Base-by-base conservation (phyloP, 1,284 basidiomycete species). In the Agaricales sp. region DNA sequence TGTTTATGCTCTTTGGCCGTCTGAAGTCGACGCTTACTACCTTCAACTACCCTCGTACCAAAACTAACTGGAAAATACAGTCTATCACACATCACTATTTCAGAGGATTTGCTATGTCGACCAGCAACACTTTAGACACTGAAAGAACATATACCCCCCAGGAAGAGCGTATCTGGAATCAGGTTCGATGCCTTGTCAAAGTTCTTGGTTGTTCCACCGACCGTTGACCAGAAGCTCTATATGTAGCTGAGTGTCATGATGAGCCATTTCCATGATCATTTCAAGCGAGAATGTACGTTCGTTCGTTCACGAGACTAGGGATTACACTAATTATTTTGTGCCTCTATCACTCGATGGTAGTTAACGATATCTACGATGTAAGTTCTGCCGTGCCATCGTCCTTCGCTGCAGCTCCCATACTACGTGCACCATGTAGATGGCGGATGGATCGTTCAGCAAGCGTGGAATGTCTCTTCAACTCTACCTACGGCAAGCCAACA, bases 381-480 rank as follows among this genome's bases (percentile, higher is more conserved):
- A n/a, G 39, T 41, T 4, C 26, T 30, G 26, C 26, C 26, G 6
- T 30, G n/a, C n/a, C n/a, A n/a, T n/a, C n/a, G n/a, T 35, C 30
- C 30, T n/a, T 35, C 30, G 30, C n/a, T n/a, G n/a, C n/a, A n/a
- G n/a, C n/a, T n/a, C n/a, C n/a, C n/a, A n/a, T n/a, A n/a, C n/a
- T n/a, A n/a, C n/a, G n/a, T n/a, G n/a, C n/a, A n/a, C 18, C 22
- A 16, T 22, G 14, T 43, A 75, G 72, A 63, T 72, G 16, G 70
- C 74, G 11, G 74, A 77, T 55, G 75, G 75, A 12, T 68, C 72
- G 1, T 80, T 74, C 60, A 64, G 64, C 24, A 63, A 66, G 47
- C 62, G 63, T 37, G 74, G 75, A 16, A 62, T 75, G 59, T 67
- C 63, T 0, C 63, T 81, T 2, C 49, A 59, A 2, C 54, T 61